Percentiles rank a stretch among this genome's conserved stretches.
phyloP scores from a whole-genome alignment of 2,329 filamentous ascomycete species.

The Colletotrichum coccodes region DNA sequence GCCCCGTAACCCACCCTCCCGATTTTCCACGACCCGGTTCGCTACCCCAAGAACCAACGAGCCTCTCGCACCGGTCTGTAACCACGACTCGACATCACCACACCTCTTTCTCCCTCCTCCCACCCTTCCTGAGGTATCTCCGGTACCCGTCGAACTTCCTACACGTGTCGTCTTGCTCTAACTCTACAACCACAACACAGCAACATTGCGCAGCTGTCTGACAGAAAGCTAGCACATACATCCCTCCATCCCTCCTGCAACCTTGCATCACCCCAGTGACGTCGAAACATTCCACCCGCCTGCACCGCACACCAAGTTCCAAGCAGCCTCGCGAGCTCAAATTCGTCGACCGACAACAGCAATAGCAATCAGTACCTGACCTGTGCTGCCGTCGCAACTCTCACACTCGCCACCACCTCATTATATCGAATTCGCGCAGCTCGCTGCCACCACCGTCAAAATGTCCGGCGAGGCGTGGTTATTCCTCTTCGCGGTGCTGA shows the following conservation, averaged over 20 bases:
- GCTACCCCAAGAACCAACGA: conserved; percentile 5
- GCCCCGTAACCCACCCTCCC: conserved; percentile 35
- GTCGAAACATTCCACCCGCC: conserved; percentile 30
- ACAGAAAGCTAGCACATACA: background rate
- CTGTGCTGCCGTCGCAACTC: background rate
- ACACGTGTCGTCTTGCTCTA: conserved; percentile 17
- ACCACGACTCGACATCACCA: conserved; percentile 16
- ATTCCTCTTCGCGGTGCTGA: conserved; percentile 96
- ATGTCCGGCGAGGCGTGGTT: conserved; percentile 99
- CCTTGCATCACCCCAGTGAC: conserved; percentile 31
- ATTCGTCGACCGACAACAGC: conserved; percentile 19
- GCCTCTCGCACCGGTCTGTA: background rate
- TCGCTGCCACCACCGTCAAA: conserved; percentile 40
- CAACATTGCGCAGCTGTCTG: background rate
- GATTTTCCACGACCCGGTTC: conserved; percentile 27
- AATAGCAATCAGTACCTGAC: background rate
- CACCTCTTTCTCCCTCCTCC: background rate
- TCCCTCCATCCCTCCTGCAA: conserved; percentile 3
- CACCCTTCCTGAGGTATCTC: background rate
- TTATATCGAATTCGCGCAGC: conserved; percentile 19
- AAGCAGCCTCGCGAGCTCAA: conserved; percentile 19
- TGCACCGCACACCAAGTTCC: conserved; percentile 11
- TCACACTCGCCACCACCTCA: conserved; percentile 3
- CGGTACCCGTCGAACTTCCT: conserved; percentile 3
- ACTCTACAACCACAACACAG: conserved; percentile 10